Evolutionary conservation across 164 flowering plant genomes (phyloP), one percentile per base, ranked within the genome.

Genomic region (Chimonanthus praecox): DNA sequence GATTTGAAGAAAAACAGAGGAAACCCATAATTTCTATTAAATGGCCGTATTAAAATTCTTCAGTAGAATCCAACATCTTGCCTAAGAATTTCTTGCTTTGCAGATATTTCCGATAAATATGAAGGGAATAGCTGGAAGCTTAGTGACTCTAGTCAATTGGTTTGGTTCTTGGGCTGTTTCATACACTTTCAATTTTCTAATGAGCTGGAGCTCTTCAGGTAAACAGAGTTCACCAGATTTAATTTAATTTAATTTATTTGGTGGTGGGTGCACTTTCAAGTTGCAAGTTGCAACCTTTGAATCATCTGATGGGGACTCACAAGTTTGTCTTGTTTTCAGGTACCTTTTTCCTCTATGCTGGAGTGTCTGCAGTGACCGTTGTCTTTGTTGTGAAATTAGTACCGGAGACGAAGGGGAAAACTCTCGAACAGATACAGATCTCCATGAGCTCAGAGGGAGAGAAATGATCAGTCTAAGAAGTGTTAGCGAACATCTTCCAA

Each of bases 191-290:
- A 91, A 88, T 83, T 93, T 80, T 71, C 90, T 95, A 54, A 84
- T 88, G 87, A 74, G 72, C 75, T 95, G 99, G 99, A 95, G 94
- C 83, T 87, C 94, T 48, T 88, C 82, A 44, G 99, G 99, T 92
- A 84, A 82, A 47, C 2, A 18, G 49, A 9, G 4, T 48, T 68
- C 71, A 58, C 44, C 7, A 44, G 60, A 54, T 10, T 54, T 16
- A 54, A 54, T 54, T 54, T 54, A 33, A 33, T 33, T 54, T 16
- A 33, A 16, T 54, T 54, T 16, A 54, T 54, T 54, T 54, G 60
- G 60, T 54, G 16, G 11, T 4, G 16, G 16, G 60, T 54, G 60
- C 60, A 54, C 60, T 33, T 1, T 33, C 33, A 33, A 33, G 33
- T 33, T 33, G 33, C 33, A 33, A 33, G 33, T 33, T 33, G 33